Percentiles rank a stretch among this genome's conserved stretches.
These are phyloP conservation scores for Cantharellus cinnabarinus DNA, from an alignment of 768 basidiomycete genomes.

Conservation along the genomic window DNA sequence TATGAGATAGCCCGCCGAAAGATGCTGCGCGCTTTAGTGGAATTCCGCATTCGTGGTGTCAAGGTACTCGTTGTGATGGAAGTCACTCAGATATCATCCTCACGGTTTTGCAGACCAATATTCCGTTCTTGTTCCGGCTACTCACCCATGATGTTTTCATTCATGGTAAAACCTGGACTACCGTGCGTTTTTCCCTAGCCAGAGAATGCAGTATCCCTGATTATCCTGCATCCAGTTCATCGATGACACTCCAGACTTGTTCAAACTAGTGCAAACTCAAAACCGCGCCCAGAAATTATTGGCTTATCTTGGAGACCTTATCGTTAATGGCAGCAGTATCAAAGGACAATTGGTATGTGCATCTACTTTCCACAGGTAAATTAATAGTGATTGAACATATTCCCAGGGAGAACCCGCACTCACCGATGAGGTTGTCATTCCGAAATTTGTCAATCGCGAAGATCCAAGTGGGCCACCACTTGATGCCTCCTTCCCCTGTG, in stretches of 20 bases:
- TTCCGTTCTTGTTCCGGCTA: slow-evolving; percentile 96
- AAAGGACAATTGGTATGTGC: slow-evolving; percentile 58
- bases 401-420: slow-evolving; percentile 77
- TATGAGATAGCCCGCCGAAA: slow-evolving; percentile 97
- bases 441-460: slow-evolving; percentile 56
- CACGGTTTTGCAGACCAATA: slow-evolving; percentile 54
- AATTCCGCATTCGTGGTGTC: slow-evolving; percentile 98
- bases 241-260: slow-evolving; percentile 97
- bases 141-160: slow-evolving; percentile 94
- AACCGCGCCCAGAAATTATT: slow-evolving; percentile 97
- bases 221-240: slow-evolving; percentile 47
- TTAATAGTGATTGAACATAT: neutral
- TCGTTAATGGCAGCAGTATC: slow-evolving; percentile 95
- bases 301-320: slow-evolving; percentile 90
- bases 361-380: neutral
- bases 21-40: slow-evolving; percentile 98
- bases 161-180: slow-evolving; percentile 95
- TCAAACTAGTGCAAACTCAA: slow-evolving; percentile 93
- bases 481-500: slow-evolving; percentile 67
- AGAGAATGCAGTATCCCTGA: neutral
- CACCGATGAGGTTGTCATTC: slow-evolving; percentile 68
- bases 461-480: slow-evolving; percentile 53
- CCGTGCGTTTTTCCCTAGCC: slow-evolving; percentile 19
- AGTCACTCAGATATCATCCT: neutral
- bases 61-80: slow-evolving; percentile 33